Percentiles rank a stretch among this genome's conserved stretches.
These are phyloP conservation scores for Tuber magnatum DNA, from an alignment of 495 filamentous ascomycete genomes.

Conservation along the genomic window DNA sequence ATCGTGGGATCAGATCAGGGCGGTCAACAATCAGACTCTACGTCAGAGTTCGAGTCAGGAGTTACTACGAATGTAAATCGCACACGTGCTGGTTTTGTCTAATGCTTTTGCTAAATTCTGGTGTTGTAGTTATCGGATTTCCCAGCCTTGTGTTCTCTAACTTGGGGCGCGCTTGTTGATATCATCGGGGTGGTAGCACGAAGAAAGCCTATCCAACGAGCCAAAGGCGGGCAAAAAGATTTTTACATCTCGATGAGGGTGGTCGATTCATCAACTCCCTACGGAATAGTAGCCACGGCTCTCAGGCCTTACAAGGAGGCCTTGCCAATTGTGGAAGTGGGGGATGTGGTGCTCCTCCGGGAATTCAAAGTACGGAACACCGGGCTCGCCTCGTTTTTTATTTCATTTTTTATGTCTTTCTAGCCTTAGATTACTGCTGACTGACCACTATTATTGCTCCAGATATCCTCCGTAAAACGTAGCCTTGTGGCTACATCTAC, in stretches of 20 bases:
- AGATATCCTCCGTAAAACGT: constrained; percentile 44
- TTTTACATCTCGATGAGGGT: constrained; percentile 34
- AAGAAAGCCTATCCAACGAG: constrained; percentile 12
- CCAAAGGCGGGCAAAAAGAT: constrained; percentile 29
- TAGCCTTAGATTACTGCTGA: constrained; percentile 45
- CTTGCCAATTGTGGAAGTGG: constrained; percentile 60
- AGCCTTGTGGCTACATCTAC: constrained; percentile 48
- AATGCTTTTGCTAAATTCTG: background rate
- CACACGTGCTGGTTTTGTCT: background rate
- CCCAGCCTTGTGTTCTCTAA: constrained; percentile 30
- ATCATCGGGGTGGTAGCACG: constrained; percentile 35
- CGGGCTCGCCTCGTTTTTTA: background rate
- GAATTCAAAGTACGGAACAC: constrained; percentile 56
- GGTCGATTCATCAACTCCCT: constrained; percentile 33
- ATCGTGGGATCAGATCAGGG: background rate
- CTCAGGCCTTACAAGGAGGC: constrained; percentile 65
- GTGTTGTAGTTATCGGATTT: constrained; percentile 31
- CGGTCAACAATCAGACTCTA: background rate
- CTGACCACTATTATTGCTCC: constrained; percentile 43
- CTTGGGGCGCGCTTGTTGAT: constrained; percentile 37
- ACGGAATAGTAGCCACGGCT: constrained; percentile 52
- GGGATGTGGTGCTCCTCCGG: constrained; percentile 69
- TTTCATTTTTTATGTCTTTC: constrained; percentile 24
- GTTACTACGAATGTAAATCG: constrained; percentile 33
- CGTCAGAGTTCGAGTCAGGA: constrained; percentile 36